Evolutionary conservation across 805 yeast species (phyloP), one percentile per base, ranked within the genome.

Genomic region (Kuraishia molischiana): DNA sequence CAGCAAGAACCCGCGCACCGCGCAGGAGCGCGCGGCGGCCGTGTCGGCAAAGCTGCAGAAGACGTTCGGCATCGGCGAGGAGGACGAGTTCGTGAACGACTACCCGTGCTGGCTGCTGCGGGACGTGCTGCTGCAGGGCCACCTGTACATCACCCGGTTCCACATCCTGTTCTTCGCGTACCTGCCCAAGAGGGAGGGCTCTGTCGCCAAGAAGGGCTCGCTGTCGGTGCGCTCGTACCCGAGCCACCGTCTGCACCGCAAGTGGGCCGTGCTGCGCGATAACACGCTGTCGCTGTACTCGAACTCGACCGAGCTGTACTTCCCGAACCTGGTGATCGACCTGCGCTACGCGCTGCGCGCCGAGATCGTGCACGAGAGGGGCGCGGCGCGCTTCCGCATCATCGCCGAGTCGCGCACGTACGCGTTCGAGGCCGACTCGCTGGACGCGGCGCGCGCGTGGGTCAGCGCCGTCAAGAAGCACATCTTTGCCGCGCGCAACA

Each of bases 51-150:
- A 64, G 39, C 44, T 69, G 31, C 52, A 49, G 26, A 44, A 49
- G 5, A 55, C 59, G 2, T 71, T 72, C 46, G 66, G 64, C 4
- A 55, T 80, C n/a, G 53, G 57, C n/a, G 70, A 66, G 17, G 66
- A 67, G 30, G 87, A 80, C 46, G 55, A 56, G n/a, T 67, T 79
- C 42, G 47, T 70, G 24, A 71, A 68, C n/a, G 83, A 78, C 43
- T 81, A 68, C 48, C 69, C 80, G 3, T 77, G 87, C 22, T 89
- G 95, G 95, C 62, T 89, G 28, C 64, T 86, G 40, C 73, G 78
- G 42, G 95, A 85, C 48, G 92, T 89, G 0, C 61, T 90, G 20
- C 60, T 87, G 19, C 96, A 86, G 56, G 97, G 97, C 2, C 89
- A 83, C 48, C 55, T 87, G 14, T 82, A 82, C 47, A 56, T 90